Base-by-base conservation (phyloP, 495 filamentous ascomycete genomes). In the Penicillium maclennaniae region DNA sequence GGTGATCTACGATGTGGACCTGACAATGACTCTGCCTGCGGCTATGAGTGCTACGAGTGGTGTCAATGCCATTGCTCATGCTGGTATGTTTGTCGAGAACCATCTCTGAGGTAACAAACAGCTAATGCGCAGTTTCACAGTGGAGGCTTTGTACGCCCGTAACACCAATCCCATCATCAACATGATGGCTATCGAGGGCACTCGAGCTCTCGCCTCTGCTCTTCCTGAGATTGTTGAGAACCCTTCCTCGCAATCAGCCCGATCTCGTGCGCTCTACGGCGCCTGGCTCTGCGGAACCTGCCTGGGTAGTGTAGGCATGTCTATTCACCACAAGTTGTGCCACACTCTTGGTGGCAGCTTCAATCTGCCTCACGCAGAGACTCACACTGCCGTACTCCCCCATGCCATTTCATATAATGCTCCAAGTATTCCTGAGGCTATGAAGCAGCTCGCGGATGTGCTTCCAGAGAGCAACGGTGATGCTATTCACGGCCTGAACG, bases 331-430 rank as follows among this genome's bases (percentile, higher is more conserved):
- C 63, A 88, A 88, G 60, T 78, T 88, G 12, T 87, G 83, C 69
- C 85, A 88, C 63, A 82, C 81, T 0, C 73, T 87, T 12, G 84
- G 85, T 15, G 85, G 85, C 2, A 81, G 78, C 60, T 87, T 88
- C 69, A 83, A 83, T 50, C 78, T 88, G 7, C 84, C 85, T 1
- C 85, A 88, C 48, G 81, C 85, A 4, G 83, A 87, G 60, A 87
- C 83, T 0, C 85, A 88, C 63, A 86, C 83, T 0, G 83, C 85
- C 26, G 79, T 87, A 0, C 67, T 87, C 0, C 83, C 84, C 0
- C 85, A 88, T 56, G 83, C 84, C 2, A 70, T 87, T 10, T 83
- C 84, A 0, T 87, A 87, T 58, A 87, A 87, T 60, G 81, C 83
- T 0, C 82, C 84, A 0, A 74, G 73, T 6, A 77, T 86, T n/a